phyloP scores from a whole-genome alignment of 306 rosid species.

The Chamaecrista fasciculata region DNA sequence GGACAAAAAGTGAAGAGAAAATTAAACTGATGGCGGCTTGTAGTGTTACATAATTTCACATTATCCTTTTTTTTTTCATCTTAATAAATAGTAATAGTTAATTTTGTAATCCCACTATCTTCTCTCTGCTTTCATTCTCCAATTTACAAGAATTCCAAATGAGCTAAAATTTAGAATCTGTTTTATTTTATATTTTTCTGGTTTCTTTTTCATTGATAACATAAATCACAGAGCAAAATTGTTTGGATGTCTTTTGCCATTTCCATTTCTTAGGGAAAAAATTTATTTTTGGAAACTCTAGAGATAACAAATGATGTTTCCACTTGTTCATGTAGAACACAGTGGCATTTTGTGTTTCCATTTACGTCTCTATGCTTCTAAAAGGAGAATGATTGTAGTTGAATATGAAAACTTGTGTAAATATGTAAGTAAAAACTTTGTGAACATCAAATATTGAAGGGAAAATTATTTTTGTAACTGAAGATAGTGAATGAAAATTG shows the following conservation, averaged over 20 bases:
- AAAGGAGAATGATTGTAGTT: neutral
- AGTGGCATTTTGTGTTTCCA: neutral
- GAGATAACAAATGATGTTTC: neutral
- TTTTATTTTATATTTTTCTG: neutral
- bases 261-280: neutral
- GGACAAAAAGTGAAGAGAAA: conserved; percentile 8
- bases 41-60: conserved; percentile 3
- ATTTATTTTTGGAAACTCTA: neutral
- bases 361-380: neutral
- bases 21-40: neutral
- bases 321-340: too few relatives aligned
- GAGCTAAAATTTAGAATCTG: neutral
- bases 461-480: neutral
- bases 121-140: neutral
- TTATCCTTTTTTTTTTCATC: conserved; percentile 17
- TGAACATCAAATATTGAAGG: too few relatives aligned
- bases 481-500: neutral
- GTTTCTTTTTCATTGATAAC: neutral
- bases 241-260: neutral
- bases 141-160: conserved; percentile 17
- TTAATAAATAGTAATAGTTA: neutral
- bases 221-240: neutral
- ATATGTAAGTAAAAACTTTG: too few relatives aligned
- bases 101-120: neutral
- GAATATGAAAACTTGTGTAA: neutral